Evolutionary conservation across 371 early-diverging fungal species (phyloP), one percentile per base, ranked within the genome.

Genomic region (Mucor saturninus): DNA sequence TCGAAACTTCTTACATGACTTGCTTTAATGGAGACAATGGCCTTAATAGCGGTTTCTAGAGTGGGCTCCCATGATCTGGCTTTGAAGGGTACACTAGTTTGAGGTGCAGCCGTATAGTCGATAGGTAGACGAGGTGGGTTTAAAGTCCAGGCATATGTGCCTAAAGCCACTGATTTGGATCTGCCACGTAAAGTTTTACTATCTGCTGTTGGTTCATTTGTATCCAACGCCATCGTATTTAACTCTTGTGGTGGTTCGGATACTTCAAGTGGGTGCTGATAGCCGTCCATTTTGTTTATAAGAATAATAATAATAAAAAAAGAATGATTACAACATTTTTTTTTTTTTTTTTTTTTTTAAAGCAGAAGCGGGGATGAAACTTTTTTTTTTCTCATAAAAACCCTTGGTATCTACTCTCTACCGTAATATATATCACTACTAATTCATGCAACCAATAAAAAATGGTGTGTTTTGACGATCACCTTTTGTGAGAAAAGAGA

Each of bases 1-100:
- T 97, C 98, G 66, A 97, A 94, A 42, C 92, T 85, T 38, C 91
- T 76, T 54, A 93, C 92, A 73, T 93, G 92, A 49, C 88, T 91
- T 45, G 93, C 92, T 55, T 91, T 86, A 62, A 97, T 92, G 28
- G 93, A 91, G 6, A 96, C 94, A 63, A 96, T 93, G 39, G 93
- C 85, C 39, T 83, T 84, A 59, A 93, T 88, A 26, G 91, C 88
- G 14, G 73, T 77, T 68, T 93, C 89, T 29, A 95, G 67, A 2
- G 93, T 93, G 11, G 72, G 72, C 74, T 93, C 89, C 95, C 95
- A 94, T n/a, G 81, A 69, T 65, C 62, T 61, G n/a, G 70, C 70
- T 48, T 62, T 69, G 53, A 71, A 81, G 5, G 81, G 81, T 4
- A 81, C 72, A 55, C 64, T 64, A 8, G 68, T 30, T 29, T 62